Base-by-base conservation (phyloP, 2,329 filamentous ascomycete genomes). In the Xylariaceae sp. region DNA sequence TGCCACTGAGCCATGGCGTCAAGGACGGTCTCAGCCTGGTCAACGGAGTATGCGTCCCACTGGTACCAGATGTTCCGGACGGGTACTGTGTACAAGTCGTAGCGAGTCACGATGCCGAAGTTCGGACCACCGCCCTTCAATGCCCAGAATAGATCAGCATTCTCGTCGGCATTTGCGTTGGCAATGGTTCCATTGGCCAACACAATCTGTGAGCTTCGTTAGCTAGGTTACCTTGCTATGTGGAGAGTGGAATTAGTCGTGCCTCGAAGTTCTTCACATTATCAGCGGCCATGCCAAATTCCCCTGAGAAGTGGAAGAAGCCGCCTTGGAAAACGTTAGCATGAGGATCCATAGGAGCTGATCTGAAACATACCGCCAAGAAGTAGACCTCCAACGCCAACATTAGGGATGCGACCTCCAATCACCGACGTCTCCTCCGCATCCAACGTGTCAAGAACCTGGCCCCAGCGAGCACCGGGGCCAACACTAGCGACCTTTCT, bases 91-190 rank as follows among this genome's bases (percentile, higher is more conserved):
- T 64, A 62, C 11, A 76, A 55, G 37, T 73, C 70, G 56, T 74
- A 73, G 4, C 66, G 62, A 1, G 76, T 74, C 1, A 75, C 71
- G 57, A 77, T 72, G 42, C 77, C 78, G 50, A 79, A 77, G 62
- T 82, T 82, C 59, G 72, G 76, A 15, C 73, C 72, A 11, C 80
- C 80, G 3, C 80, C 80, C 58, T 78, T 77, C 1, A 81, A 70
- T 1, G 78, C 79, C 62, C 72, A 74, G 65, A 73, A 82, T 0
- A 82, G 73, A 61, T 82, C 78, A 0, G 64, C 42, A 53, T 80
- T 72, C 1, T 69, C 51, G 0, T 62, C 55, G 0, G 58, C 58
- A 44, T 73, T 77, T 11, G 75, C 78, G 10, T 75, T 73, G 11
- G 78, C 66, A 42, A 82, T 71, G 1, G 60, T 56, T 1, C 79